Percentiles rank a stretch among this genome's conserved stretches.
These are phyloP conservation scores for Raffaelea arxii DNA, from an alignment of 2,329 filamentous ascomycete genomes.

Conservation along the genomic window DNA sequence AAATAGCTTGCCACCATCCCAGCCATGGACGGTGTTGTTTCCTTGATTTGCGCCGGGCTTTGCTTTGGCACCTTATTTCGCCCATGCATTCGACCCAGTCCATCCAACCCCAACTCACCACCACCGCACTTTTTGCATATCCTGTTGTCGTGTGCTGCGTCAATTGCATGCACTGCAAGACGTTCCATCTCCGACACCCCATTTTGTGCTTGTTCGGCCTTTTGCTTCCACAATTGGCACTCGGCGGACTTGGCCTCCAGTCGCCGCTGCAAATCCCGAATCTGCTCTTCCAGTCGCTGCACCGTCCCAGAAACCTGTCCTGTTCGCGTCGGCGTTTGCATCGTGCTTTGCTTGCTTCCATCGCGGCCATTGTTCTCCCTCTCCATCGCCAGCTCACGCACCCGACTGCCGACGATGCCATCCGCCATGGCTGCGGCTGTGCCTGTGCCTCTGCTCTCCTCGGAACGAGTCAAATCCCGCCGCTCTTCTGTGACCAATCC, in stretches of 20 bases:
- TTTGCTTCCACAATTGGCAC: conserved; percentile 38
- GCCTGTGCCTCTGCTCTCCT: neutral
- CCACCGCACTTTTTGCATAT: neutral
- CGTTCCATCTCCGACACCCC: conserved; percentile 32
- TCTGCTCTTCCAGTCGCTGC: conserved; percentile 32
- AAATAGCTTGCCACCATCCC: neutral
- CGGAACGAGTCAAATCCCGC: too few relatives aligned
- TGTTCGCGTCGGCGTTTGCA: neutral
- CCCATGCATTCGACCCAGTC: neutral
- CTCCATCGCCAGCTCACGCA: neutral
- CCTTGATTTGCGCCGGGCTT: too few relatives aligned
- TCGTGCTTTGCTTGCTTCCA: neutral
- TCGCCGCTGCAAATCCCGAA: conserved; percentile 38
- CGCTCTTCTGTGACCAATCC: too few relatives aligned
- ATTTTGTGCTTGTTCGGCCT: conserved; percentile 46
- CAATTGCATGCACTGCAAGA: neutral
- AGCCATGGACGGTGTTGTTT: neutral
- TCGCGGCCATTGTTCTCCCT: neutral
- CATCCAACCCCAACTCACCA: neutral
- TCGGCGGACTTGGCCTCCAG: conserved; percentile 33
- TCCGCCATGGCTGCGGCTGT: too few relatives aligned
- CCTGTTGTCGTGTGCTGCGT: too few relatives aligned
- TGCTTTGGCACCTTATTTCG: neutral
- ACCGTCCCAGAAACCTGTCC: neutral
- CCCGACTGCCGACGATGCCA: neutral